Conservation (phyloP, 2,329 filamentous ascomycete species). For the Botrytis tulipae region DNA sequence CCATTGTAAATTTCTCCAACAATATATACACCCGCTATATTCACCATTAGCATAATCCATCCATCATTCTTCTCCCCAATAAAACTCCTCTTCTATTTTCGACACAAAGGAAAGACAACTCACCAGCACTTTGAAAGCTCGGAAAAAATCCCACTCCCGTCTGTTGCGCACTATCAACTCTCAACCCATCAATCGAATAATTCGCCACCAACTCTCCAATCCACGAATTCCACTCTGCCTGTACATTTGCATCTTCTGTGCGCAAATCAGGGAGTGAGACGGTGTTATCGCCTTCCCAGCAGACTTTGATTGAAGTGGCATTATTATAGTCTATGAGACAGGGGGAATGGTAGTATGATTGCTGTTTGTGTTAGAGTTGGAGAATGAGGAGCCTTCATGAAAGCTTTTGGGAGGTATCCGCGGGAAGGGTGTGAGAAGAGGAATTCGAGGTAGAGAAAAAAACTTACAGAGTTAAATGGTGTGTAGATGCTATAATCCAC, state of each 20-base stretch:
- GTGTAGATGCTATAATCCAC: conserved; percentile 41
- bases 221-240: conserved; percentile 33
- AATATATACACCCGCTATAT: conserved; percentile 55
- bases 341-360: conserved; percentile 39
- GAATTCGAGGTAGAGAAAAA: background rate
- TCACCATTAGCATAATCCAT: background rate
- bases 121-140: conserved; percentile 46
- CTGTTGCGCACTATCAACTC: conserved; percentile 50
- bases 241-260: conserved; percentile 34
- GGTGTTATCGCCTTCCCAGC: conserved; percentile 36
- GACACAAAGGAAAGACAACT: background rate
- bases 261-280: conserved; percentile 36
- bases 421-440: no score
- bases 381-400: background rate
- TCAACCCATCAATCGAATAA: conserved; percentile 48
- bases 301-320: conserved; percentile 34
- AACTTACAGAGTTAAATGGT: conserved; percentile 41
- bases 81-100: no score
- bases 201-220: conserved; percentile 32
- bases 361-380: background rate
- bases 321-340: conserved; percentile 41
- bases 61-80: background rate
- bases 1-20: conserved; percentile 61
- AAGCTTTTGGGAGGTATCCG: background rate
- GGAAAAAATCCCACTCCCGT: conserved; percentile 54